A percentile compares a stretch with the other conserved stretches of the same genome.
phyloP scores from a whole-genome alignment of 352 stramenopile species.

The Phytophthora tentaculata region DNA sequence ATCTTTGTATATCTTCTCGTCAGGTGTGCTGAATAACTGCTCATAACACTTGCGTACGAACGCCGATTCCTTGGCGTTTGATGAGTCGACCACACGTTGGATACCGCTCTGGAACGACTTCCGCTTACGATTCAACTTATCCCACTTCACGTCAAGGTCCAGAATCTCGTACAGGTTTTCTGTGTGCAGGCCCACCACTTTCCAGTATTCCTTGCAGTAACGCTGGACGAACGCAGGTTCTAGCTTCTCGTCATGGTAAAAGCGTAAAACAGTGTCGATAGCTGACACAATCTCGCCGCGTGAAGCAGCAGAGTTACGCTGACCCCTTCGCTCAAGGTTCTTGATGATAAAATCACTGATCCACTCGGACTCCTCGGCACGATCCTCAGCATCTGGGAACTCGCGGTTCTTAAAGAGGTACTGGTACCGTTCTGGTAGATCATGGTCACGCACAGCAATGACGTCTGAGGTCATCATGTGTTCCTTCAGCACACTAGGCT shows the following conservation, averaged over 20 bases:
- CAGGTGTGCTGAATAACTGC: constrained; percentile 66
- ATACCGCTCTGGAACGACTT: constrained; percentile 77
- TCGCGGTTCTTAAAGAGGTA: constrained; percentile 70
- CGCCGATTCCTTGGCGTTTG: constrained; percentile 72
- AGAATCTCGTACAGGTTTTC: constrained; percentile 88
- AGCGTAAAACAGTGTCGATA: constrained; percentile 88
- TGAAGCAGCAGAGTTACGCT: constrained; percentile 57
- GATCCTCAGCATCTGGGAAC: constrained; percentile 86
- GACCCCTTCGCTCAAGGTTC: constrained; percentile 68
- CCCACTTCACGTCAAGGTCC: constrained; percentile 89
- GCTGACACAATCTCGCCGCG: constrained; percentile 87
- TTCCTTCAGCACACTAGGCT: constrained; percentile 86
- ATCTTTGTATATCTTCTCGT: constrained; percentile 89
- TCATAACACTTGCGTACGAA: constrained; percentile 89
- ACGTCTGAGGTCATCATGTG: constrained; percentile 92
- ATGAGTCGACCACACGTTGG: constrained; percentile 68
- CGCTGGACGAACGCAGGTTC: constrained; percentile 89
- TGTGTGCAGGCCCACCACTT: constrained; percentile 80
- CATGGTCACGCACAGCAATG: constrained; percentile 77
- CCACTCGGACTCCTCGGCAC: constrained; percentile 88
- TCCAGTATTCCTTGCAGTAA: constrained; percentile 93
- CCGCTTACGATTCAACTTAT: constrained; percentile 87
- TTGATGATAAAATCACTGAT: constrained; percentile 89
- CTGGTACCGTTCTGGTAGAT: constrained; percentile 84
- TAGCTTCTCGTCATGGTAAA: constrained; percentile 91